Evolutionary conservation across 129 eudicot species (phyloP).

Genomic region (Deinandra increscens): DNA sequence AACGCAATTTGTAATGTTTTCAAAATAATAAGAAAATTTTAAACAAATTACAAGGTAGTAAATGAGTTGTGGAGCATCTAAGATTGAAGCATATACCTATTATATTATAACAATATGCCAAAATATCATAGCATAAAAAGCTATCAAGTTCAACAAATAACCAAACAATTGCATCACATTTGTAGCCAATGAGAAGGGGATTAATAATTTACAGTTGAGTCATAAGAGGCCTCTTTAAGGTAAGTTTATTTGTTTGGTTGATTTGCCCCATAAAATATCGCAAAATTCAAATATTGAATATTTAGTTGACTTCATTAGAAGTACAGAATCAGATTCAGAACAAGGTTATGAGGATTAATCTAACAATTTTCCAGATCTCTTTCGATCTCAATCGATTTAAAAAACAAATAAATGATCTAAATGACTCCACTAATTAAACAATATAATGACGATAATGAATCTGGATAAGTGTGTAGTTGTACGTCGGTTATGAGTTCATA

Average conservation of each 20-base stretch:
- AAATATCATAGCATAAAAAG: neutral
- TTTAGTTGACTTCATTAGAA: no score
- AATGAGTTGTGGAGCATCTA: no score
- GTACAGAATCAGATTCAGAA: neutral
- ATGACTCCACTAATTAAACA: neutral
- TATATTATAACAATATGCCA: neutral
- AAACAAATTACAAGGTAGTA: neutral
- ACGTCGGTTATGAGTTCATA: no score
- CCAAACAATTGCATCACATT: neutral
- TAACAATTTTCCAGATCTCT: constrained; percentile 7
- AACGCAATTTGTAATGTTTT: neutral
- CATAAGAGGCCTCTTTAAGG: no score
- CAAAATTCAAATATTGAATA: neutral
- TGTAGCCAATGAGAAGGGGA: neutral
- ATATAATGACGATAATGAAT: neutral
- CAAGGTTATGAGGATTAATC: neutral
- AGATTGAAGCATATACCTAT: constrained; percentile 2
- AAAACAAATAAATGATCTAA: neutral
- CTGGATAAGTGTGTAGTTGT: no score
- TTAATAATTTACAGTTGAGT: neutral
- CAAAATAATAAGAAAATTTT: neutral
- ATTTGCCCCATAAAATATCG: neutral
- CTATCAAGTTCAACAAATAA: neutral
- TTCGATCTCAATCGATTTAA: neutral
- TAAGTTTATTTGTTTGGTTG: no score